Evolutionary conservation across 2,329 filamentous ascomycete species (phyloP), one percentile per base, ranked within the genome.

Genomic region (Paecilomyces dactylethromorphus): DNA sequence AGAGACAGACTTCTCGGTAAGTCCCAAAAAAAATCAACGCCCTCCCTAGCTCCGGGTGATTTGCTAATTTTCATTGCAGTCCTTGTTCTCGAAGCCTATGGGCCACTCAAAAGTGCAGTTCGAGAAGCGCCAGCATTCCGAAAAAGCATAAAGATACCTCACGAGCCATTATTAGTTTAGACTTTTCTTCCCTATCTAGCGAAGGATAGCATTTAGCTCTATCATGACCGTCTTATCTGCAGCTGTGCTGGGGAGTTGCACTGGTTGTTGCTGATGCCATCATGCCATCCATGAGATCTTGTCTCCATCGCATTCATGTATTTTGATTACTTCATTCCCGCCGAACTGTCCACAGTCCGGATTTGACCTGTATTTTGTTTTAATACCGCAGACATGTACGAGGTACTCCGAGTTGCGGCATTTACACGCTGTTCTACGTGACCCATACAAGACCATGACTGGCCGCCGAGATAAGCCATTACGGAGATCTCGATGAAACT

Each of bases 41-140:
- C 24, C 21, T 18, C 13, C 31, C 21, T 2, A 8, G 3, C 53
- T 53, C 21, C 24, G 50, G 35, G 3, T 3, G 12, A 59, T 66
- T 62, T 66, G 59, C 53, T 56, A 32, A 24, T 39, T 21, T 52
- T 15, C 35, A 24, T 31, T 12, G 12, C 58, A 78, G 75, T 81
- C 81, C 64, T 80, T 92, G 50, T 92, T 92, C 76, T 90, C 88
- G 55, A 83, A 88, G 65, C 89, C 89, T 11, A 73, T 89, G 56
- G 84, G 87, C 72, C 87, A 88, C 50, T 88, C 87, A 53, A 80
- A 85, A 55, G 84, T 96, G 54, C 80, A 84, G 72, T 96, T 89
- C 86, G 89, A 95, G 80, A 74, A 69, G 65, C 71, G 73, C 54
- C 63, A 67, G 53, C 18, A 29, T 11, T 18, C 58, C 35, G 54